Evolutionary conservation across 257 asterid genomes (phyloP).

Genomic region (Buddleja alternifolia): DNA sequence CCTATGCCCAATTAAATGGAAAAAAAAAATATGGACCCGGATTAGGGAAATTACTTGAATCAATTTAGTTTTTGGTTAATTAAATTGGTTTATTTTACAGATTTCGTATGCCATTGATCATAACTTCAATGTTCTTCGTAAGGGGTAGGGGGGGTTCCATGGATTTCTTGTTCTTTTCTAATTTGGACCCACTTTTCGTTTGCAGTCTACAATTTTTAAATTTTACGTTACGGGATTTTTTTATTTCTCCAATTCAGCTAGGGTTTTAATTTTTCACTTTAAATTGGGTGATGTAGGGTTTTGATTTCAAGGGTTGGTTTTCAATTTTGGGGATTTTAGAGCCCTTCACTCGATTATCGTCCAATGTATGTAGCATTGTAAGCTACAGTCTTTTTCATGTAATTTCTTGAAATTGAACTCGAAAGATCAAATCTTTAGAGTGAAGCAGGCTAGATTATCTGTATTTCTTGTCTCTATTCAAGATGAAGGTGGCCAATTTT

Average conservation of each 20-base stretch:
- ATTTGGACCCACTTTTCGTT: conserved; percentile 41
- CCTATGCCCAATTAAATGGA: conserved; percentile 25
- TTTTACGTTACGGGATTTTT: conserved; percentile 18
- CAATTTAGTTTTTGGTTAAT: conserved; percentile 11
- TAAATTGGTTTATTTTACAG: conserved; percentile 27
- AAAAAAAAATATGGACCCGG: conserved; percentile 9
- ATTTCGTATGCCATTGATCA: conserved; percentile 43
- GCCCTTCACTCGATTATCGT: conserved; percentile 11
- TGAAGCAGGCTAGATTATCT: conserved; percentile 7
- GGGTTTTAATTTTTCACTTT: conserved; percentile 22
- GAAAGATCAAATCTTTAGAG: conserved; percentile 5
- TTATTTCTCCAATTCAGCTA: conserved; percentile 21
- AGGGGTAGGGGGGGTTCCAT: conserved; percentile 7
- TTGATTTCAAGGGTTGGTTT: conserved; percentile 26
- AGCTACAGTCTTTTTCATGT: conserved; percentile 43
- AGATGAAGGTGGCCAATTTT: conserved; percentile 17
- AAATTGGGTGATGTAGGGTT: conserved; percentile 37
- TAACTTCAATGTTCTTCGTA: conserved; percentile 37
- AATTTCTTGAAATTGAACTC: conserved; percentile 23
- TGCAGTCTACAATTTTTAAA: conserved; percentile 22
- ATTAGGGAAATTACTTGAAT: conserved; percentile 27
- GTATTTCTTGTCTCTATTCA: conserved; percentile 16
- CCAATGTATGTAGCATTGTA: neutral
- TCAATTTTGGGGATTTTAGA: conserved; percentile 32
- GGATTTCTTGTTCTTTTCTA: neutral